Evolutionary conservation across 768 basidiomycete species (phyloP).

Genomic region (Chalciporus piperatus): DNA sequence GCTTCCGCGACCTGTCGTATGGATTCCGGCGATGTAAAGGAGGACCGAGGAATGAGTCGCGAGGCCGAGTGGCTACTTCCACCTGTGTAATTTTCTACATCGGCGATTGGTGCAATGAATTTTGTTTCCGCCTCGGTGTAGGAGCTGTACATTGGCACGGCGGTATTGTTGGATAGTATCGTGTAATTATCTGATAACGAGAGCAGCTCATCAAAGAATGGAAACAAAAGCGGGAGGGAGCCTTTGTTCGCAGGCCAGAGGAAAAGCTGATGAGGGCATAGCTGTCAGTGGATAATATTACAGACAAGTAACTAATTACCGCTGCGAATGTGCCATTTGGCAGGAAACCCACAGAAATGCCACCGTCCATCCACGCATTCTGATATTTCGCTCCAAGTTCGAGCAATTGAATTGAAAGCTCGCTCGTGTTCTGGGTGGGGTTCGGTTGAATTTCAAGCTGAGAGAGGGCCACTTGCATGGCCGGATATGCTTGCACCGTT

Average conservation of each 20-base stretch:
- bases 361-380: neutral
- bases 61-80: slow-evolving; percentile 6
- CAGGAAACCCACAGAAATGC: neutral
- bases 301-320: neutral
- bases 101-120: slow-evolving; percentile 6
- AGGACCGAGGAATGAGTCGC: slow-evolving; percentile 16
- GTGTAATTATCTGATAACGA: slow-evolving; percentile 13
- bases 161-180: slow-evolving; percentile 12
- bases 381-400: slow-evolving; percentile 3
- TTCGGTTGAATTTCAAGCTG: neutral
- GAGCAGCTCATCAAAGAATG: slow-evolving; percentile 13
- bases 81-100: slow-evolving; percentile 6
- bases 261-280: slow-evolving; percentile 2
- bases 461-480: neutral
- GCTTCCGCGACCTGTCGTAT: slow-evolving; percentile 11
- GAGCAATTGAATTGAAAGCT: slow-evolving; percentile 1
- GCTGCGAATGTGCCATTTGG: no score
- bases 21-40: slow-evolving; percentile 3
- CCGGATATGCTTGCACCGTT: no score
- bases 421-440: neutral
- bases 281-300: slow-evolving; percentile 1
- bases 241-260: slow-evolving; percentile 8
- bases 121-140: neutral
- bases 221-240: slow-evolving; percentile 10
- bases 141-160: slow-evolving; percentile 8